These are phyloP conservation scores for Spatholobus suberectus DNA, from an alignment of 306 rosid genomes.

Conservation along the genomic window DNA sequence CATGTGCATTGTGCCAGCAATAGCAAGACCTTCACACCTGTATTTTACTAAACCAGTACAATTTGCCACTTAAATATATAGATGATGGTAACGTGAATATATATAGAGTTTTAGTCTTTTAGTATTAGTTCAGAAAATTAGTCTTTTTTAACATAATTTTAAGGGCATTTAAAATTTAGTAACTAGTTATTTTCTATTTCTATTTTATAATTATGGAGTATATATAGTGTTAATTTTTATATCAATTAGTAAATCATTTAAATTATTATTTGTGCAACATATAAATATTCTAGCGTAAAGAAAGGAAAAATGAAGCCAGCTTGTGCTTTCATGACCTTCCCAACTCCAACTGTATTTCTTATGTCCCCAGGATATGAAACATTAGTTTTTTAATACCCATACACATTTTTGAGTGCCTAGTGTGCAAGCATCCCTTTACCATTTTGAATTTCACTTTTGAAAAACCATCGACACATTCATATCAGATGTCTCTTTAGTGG, in stretches of 20 bases:
- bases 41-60: not conserved
- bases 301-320: not conserved
- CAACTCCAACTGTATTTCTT: not conserved
- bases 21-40: conserved; percentile 31
- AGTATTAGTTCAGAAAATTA: not conserved
- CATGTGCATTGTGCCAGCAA: conserved; percentile 46
- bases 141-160: not conserved
- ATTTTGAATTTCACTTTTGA: not conserved
- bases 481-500: not conserved
- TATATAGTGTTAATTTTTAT: not conserved
- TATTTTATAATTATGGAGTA: not conserved
- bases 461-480: not conserved
- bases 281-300: not conserved
- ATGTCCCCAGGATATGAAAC: not conserved
- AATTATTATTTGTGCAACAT: not conserved
- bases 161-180: not conserved
- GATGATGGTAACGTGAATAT: not conserved
- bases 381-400: not conserved
- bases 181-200: not conserved
- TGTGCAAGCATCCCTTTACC: not conserved
- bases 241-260: not conserved
- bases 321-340: not conserved
- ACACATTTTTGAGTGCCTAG: not conserved
- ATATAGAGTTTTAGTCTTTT: not conserved
- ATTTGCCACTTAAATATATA: not conserved